phyloP scores from a whole-genome alignment of 73 alveolate species.

The Paramecium pentaurelia region DNA sequence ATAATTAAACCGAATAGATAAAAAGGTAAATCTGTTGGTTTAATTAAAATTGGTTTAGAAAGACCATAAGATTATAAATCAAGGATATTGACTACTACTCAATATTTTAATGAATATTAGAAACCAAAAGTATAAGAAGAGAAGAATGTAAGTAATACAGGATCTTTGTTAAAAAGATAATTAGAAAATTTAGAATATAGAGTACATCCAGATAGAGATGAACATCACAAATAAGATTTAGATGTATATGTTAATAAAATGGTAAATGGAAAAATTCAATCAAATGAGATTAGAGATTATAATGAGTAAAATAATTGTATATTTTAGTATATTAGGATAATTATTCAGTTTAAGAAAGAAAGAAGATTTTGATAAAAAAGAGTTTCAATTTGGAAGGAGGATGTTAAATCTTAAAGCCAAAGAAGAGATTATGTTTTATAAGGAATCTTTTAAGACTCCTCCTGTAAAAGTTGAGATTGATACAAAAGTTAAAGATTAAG shows the following conservation, averaged over 20 bases:
- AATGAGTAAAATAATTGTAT: neutral
- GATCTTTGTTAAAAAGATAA: neutral
- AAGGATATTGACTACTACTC: neutral
- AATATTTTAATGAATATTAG: constrained; percentile 14
- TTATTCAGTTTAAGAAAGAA: neutral
- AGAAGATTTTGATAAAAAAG: constrained; percentile 45
- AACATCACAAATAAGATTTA: constrained; percentile 28
- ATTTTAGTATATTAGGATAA: neutral
- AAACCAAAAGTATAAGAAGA: neutral
- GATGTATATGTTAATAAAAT: constrained; percentile 32
- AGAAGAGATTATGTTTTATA: neutral
- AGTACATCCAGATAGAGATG: constrained; percentile 47
- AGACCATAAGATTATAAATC: constrained; percentile 41
- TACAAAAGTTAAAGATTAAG: constrained; percentile 11
- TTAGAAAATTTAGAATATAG: constrained; percentile 22
- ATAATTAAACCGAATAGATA: neutral
- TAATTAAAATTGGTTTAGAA: constrained; percentile 27
- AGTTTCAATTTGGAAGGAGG: neutral
- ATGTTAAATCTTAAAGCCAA: constrained; percentile 13
- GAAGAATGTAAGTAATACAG: neutral
- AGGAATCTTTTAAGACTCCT: neutral
- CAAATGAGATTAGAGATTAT: neutral
- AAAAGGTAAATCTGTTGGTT: constrained; percentile 32
- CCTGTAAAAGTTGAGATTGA: constrained; percentile 30
- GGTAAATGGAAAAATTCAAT: neutral